A percentile compares a stretch with the other conserved stretches of the same genome.
phyloP scores from a whole-genome alignment of 805 yeast genomes.

The Metschnikowia drakensbergensis region DNA sequence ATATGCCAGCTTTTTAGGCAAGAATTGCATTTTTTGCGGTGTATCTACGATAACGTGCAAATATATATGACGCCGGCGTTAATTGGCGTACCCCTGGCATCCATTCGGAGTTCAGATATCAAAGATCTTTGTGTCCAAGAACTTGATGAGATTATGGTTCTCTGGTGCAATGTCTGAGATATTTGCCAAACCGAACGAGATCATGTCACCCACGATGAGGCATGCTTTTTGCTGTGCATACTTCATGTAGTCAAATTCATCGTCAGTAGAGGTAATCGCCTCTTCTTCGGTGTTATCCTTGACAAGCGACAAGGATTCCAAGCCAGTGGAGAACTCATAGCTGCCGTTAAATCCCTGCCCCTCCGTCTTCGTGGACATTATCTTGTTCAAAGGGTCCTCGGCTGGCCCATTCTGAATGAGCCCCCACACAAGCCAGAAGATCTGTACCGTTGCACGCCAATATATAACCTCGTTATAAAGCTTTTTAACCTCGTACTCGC shows the following conservation, averaged over 20 bases:
- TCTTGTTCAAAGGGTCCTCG: constrained; percentile 15
- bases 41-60: too few species aligned
- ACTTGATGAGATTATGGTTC: constrained; percentile 31
- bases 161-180: constrained; percentile 27
- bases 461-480: constrained; percentile 61
- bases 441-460: constrained; percentile 80
- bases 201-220: constrained; percentile 69
- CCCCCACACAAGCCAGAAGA: constrained; percentile 92
- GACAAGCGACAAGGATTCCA: constrained; percentile 37
- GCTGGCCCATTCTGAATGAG: constrained; percentile 66
- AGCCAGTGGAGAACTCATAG: constrained; percentile 45
- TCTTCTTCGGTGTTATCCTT: constrained; percentile 29
- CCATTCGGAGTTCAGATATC: constrained; percentile 6
- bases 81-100: not conserved
- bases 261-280: constrained; percentile 42
- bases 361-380: constrained; percentile 19
- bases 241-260: constrained; percentile 71
- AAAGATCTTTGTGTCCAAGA: constrained; percentile 30
- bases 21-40: too few species aligned
- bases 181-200: constrained; percentile 51
- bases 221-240: constrained; percentile 75
- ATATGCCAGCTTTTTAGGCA: too few species aligned
- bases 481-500: constrained; percentile 41
- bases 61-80: too few species aligned
- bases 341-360: constrained; percentile 40